These are phyloP conservation scores for Dryadomyces quercus-mongolicae DNA, from an alignment of 2,329 filamentous ascomycete species.

Conservation along the genomic window DNA sequence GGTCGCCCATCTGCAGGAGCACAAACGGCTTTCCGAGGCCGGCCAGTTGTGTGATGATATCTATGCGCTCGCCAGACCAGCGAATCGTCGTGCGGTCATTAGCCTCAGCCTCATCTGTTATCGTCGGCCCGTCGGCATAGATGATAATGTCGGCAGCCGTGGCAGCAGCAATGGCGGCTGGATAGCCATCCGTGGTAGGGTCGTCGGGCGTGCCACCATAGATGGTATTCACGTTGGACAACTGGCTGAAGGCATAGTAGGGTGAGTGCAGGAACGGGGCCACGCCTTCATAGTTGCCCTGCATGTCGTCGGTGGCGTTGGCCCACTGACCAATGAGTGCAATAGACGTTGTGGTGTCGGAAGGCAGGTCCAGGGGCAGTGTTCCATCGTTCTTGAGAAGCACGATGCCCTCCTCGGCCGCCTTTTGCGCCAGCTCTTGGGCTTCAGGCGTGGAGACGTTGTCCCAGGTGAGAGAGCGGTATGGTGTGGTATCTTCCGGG, in stretches of 20 bases:
- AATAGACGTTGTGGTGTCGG: not conserved
- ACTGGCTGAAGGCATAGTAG: conserved; percentile 21
- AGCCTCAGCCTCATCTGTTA: conserved; percentile 36
- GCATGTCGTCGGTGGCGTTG: conserved; percentile 19
- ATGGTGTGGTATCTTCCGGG: no score
- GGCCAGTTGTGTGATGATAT: conserved; percentile 34
- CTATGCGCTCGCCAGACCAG: conserved; percentile 40
- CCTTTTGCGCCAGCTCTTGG: conserved; percentile 41
- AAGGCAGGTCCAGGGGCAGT: conserved; percentile 29
- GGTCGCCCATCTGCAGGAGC: conserved; percentile 36
- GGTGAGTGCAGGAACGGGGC: conserved; percentile 43
- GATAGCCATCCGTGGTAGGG: not conserved
- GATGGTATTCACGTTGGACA: not conserved
- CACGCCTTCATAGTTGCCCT: conserved; percentile 43
- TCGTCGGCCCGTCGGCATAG: conserved; percentile 21
- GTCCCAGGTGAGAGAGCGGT: conserved; percentile 28
- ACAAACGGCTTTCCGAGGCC: conserved; percentile 32
- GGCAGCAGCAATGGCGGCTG: not conserved
- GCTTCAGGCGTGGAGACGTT: conserved; percentile 43
- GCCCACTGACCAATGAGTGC: conserved; percentile 37
- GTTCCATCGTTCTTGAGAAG: conserved; percentile 40
- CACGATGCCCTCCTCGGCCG: conserved; percentile 23
- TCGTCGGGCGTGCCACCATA: not conserved
- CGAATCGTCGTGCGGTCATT: conserved; percentile 36
- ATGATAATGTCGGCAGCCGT: not conserved